These are phyloP conservation scores for Megacollybia marginata DNA, from an alignment of 768 basidiomycete species.

Conservation along the genomic window DNA sequence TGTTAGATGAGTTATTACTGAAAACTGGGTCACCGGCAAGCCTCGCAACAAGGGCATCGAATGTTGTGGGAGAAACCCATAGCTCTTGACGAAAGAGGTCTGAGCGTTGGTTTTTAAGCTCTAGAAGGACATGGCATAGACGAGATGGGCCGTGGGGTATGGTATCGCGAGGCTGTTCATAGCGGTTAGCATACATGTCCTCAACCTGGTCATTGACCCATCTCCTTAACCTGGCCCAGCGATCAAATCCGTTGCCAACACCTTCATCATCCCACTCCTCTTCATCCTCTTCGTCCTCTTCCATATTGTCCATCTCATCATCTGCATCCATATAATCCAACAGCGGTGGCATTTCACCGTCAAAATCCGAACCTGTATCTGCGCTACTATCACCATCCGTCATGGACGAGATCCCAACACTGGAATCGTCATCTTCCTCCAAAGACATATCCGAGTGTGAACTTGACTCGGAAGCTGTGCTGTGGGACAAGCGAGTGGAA, in stretches of 20 bases:
- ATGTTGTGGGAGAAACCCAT: constrained; percentile 22
- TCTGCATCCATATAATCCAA: too few relatives aligned
- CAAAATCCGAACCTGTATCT: too few relatives aligned
- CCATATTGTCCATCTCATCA: constrained; percentile 2
- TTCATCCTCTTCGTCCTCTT: neutral
- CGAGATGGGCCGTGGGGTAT: constrained; percentile 5
- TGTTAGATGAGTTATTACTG: constrained; percentile 17
- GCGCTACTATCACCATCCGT: too few relatives aligned
- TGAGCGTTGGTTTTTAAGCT: constrained; percentile 13
- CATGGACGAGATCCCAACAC: too few relatives aligned
- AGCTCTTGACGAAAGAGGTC: constrained; percentile 23
- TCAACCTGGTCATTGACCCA: neutral
- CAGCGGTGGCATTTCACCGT: too few relatives aligned
- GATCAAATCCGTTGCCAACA: too few relatives aligned
- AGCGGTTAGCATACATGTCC: constrained; percentile 2
- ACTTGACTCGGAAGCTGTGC: too few relatives aligned
- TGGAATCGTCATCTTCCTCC: too few relatives aligned
- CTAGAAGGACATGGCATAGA: constrained; percentile 10
- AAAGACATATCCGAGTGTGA: too few relatives aligned
- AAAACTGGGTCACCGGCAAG: too few relatives aligned
- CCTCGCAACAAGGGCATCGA: constrained; percentile 21
- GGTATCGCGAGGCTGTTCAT: constrained; percentile 2
- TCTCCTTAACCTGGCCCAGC: constrained; percentile 1
- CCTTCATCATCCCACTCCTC: too few relatives aligned
- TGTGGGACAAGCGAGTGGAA: too few relatives aligned